These are phyloP conservation scores for Viridothelium virens DNA, from an alignment of 495 filamentous ascomycete species.

Conservation along the genomic window DNA sequence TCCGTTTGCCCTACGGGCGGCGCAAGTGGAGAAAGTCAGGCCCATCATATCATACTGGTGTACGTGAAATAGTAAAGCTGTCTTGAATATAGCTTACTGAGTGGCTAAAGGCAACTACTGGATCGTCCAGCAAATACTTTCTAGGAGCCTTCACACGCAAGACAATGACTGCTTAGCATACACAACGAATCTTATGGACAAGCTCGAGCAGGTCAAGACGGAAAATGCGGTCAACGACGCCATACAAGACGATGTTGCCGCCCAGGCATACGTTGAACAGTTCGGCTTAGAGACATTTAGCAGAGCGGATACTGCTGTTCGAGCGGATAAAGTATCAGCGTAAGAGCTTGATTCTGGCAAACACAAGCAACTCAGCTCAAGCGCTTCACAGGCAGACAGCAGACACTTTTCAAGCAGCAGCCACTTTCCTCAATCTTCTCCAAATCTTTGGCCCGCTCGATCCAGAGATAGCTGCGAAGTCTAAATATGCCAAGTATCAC, in stretches of 20 bases:
- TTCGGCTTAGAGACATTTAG: constrained; percentile 84
- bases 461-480: constrained; percentile 70
- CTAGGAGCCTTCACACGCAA: constrained; percentile 63
- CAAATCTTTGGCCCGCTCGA: constrained; percentile 74
- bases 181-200: constrained; percentile 80
- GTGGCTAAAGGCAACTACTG: constrained; percentile 68
- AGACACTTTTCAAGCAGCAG: constrained; percentile 85
- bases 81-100: constrained; percentile 13
- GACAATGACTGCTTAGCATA: constrained; percentile 69
- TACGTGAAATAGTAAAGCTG: constrained; percentile 40
- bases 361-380: constrained; percentile 4
- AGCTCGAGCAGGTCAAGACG: constrained; percentile 76
- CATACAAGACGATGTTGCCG: constrained; percentile 71
- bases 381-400: constrained; percentile 64
- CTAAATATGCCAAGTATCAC: constrained; percentile 95
- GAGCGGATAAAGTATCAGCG: constrained; percentile 78
- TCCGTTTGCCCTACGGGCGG: constrained; percentile 70
- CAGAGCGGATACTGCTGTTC: constrained; percentile 71
- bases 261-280: constrained; percentile 85
- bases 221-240: constrained; percentile 59
- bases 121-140: constrained; percentile 85
- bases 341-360: constrained; percentile 35
- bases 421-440: constrained; percentile 80
- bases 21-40: constrained; percentile 75
- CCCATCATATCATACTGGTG: constrained; percentile 92